Conservation (phyloP, 192 early-diverging fungal species). For the Powellomyces hirtus region DNA sequence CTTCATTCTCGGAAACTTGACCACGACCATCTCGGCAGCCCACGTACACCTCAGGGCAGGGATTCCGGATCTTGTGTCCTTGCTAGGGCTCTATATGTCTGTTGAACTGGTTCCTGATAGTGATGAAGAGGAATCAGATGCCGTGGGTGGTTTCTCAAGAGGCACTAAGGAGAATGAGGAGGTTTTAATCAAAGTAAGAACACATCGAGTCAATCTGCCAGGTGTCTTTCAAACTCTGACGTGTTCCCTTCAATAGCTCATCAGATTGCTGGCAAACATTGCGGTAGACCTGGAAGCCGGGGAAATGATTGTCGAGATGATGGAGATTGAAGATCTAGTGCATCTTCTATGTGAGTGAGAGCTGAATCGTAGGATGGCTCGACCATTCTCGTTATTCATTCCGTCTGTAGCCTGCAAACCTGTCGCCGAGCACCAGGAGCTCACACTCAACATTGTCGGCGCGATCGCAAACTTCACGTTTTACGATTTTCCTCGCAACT, state of each 20-base stretch:
- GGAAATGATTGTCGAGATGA: conserved; percentile 32
- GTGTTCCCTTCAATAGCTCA: conserved; percentile 19
- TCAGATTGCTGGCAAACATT: conserved; percentile 43
- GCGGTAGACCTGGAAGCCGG: conserved; percentile 31
- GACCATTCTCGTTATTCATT: no score
- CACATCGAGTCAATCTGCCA: not conserved
- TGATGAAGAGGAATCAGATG: conserved; percentile 19
- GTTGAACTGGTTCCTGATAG: conserved; percentile 16
- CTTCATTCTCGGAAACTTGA: conserved; percentile 47
- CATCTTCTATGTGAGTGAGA: conserved; percentile 37
- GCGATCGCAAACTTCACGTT: conserved; percentile 50
- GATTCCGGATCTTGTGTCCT: conserved; percentile 32
- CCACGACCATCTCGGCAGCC: not conserved
- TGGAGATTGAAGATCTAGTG: conserved; percentile 41
- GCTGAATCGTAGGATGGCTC: no score
- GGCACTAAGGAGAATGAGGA: conserved; percentile 27
- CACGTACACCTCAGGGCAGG: not conserved
- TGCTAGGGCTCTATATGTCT: conserved; percentile 35
- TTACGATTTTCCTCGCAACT: conserved; percentile 27
- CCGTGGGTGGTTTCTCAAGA: not conserved
- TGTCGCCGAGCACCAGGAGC: conserved; percentile 31
- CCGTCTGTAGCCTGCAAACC: not conserved
- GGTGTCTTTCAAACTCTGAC: not conserved
- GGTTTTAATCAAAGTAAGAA: conserved; percentile 43
- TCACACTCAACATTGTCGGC: conserved; percentile 42